A percentile compares a stretch with the other conserved stretches of the same genome.
Conservation (phyloP, 441 rosid species). For the Raphanus hybrid region DNA sequence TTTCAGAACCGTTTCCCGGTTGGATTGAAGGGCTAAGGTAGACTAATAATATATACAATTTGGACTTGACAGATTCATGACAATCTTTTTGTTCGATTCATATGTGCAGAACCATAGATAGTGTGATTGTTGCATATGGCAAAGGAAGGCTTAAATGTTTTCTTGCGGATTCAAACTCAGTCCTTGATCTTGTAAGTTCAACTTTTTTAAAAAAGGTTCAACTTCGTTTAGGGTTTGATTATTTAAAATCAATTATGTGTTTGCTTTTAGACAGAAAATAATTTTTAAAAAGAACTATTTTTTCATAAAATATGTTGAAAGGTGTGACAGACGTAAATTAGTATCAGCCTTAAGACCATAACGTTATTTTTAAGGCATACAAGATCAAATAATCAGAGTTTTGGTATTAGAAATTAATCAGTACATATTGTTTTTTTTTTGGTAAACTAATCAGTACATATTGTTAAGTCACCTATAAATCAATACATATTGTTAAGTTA, state of each 20-base stretch:
- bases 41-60: background rate
- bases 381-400: background rate
- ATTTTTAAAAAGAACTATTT: no score
- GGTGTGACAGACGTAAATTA: no score
- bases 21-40: conserved; percentile 43
- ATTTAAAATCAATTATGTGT: no score
- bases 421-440: background rate
- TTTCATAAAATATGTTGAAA: no score
- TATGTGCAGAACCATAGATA: conserved; percentile 76
- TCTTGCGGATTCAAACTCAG: conserved; percentile 60
- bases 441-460: background rate
- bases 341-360: no score
- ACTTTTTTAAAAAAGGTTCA: conserved; percentile 12
- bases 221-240: background rate
- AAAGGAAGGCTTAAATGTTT: conserved; percentile 80
- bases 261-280: no score
- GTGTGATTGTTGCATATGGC: conserved; percentile 72
- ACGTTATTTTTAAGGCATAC: background rate
- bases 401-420: background rate
- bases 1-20: conserved; percentile 57
- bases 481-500: background rate
- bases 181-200: conserved; percentile 68
- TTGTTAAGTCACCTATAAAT: no score
- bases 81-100: background rate
- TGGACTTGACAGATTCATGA: background rate